Evolutionary conservation across 345 rosid genomes (phyloP).

Genomic region (Dipteronia dyeriana): DNA sequence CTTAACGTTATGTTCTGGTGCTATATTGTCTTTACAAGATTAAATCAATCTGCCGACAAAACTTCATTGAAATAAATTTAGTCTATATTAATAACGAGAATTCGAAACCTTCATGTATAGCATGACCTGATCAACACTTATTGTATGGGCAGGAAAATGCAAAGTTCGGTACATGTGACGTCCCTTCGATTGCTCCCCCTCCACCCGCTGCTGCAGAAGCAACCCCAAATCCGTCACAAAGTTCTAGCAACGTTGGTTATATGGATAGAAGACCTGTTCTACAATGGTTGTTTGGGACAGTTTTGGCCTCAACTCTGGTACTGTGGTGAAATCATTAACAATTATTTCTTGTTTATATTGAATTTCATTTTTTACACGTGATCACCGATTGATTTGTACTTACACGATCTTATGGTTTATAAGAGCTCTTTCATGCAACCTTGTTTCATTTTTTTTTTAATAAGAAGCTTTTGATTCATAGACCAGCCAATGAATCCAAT

Average conservation of each 20-base stretch:
- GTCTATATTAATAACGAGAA: not conserved
- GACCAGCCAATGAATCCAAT: not conserved
- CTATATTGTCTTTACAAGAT: not conserved
- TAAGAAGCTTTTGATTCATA: not conserved
- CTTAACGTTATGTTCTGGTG: not conserved
- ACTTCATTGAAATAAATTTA: no score
- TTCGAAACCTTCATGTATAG: not conserved
- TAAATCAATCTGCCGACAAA: not conserved
- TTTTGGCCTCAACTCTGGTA: conserved; percentile 36
- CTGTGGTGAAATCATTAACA: conserved; percentile 21
- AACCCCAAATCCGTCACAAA: conserved; percentile 6
- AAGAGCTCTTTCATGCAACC: not conserved
- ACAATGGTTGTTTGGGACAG: conserved; percentile 36
- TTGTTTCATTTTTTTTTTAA: not conserved
- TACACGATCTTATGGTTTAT: no score
- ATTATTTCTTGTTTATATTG: conserved; percentile 2
- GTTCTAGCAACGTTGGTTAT: conserved; percentile 32
- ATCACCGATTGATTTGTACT: not conserved
- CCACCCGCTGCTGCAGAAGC: conserved; percentile 52
- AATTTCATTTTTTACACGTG: conserved; percentile 5
- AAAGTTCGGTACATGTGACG: conserved; percentile 73
- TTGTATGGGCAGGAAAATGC: conserved; percentile 59
- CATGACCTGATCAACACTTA: not conserved
- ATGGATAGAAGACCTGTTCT: conserved; percentile 23
- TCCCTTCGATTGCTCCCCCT: conserved; percentile 71